phyloP scores from a whole-genome alignment of 176 grass and related monocot genomes.

The Raddia guianensis region DNA sequence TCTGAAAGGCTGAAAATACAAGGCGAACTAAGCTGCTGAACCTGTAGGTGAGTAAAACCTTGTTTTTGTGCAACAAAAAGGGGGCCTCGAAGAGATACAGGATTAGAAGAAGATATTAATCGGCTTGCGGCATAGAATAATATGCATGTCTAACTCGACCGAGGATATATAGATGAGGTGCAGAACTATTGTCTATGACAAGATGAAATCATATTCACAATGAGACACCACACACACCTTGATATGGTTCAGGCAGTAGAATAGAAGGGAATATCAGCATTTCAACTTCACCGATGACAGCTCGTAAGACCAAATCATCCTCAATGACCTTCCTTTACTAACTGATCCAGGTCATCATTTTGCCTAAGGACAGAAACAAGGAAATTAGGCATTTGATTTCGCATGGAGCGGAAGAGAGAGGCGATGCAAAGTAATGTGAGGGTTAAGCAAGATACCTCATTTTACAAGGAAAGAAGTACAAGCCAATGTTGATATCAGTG shows the following conservation, averaged over 20 bases:
- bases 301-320: slow-evolving; percentile 40
- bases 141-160: neutral
- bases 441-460: slow-evolving; percentile 34
- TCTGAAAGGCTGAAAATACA: slow-evolving; percentile 33
- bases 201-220: neutral
- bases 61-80: neutral
- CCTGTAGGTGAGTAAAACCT: neutral
- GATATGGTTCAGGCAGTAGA: slow-evolving; percentile 45
- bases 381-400: neutral
- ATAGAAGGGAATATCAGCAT: slow-evolving; percentile 62
- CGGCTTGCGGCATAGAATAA: neutral
- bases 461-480: slow-evolving; percentile 68
- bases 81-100: neutral
- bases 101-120: neutral
- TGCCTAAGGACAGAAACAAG: slow-evolving; percentile 19
- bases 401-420: neutral
- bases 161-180: neutral
- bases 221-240: slow-evolving; percentile 35
- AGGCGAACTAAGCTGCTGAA: neutral
- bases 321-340: slow-evolving; percentile 46
- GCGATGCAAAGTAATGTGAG: neutral
- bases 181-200: neutral
- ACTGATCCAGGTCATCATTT: slow-evolving; percentile 38
- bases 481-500: slow-evolving; percentile 50
- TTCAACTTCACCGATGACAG: slow-evolving; percentile 36